Evolutionary conservation across 495 filamentous ascomycete species (phyloP).

Genomic region (Recurvomyces mirabilis): DNA sequence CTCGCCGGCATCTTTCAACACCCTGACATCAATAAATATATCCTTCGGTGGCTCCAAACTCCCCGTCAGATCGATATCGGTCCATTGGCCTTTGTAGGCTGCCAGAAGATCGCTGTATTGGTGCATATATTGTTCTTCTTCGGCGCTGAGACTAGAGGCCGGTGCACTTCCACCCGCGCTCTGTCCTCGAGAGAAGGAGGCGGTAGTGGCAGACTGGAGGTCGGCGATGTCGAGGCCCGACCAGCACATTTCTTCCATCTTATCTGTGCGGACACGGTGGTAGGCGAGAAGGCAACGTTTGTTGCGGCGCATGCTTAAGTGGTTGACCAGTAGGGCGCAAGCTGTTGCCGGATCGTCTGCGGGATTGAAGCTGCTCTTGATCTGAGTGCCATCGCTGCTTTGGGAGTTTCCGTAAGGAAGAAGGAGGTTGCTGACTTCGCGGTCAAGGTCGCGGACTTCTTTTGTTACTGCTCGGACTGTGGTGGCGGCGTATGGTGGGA

Average conservation of each 20-base stretch:
- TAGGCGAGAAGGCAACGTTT: conserved; percentile 95
- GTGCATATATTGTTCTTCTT: conserved; percentile 93
- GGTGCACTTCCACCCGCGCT: conserved; percentile 13
- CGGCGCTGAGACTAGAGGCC: conserved; percentile 74
- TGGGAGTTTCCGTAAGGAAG: conserved; percentile 72
- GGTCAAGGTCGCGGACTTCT: conserved; percentile 90
- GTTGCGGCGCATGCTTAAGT: conserved; percentile 88
- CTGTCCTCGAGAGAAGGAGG: not conserved
- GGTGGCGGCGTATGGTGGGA: conserved; percentile 90
- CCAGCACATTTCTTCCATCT: conserved; percentile 92
- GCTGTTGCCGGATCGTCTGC: conserved; percentile 72
- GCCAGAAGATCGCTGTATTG: conserved; percentile 86
- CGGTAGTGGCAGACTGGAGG: conserved; percentile 27
- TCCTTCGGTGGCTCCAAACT: conserved; percentile 89
- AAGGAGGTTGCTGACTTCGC: conserved; percentile 70
- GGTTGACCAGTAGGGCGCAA: conserved; percentile 81
- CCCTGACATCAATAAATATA: conserved; percentile 94
- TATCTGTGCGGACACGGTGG: conserved; percentile 78
- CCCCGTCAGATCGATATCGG: conserved; percentile 92
- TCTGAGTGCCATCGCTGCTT: conserved; percentile 71
- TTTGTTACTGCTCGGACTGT: conserved; percentile 75
- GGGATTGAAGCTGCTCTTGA: conserved; percentile 76
- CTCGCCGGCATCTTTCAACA: conserved; percentile 93
- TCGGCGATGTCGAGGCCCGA: conserved; percentile 70
- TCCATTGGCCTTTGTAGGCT: conserved; percentile 97